Evolutionary conservation across 352 stramenopile species (phyloP).

Genomic region (Pythium volutum): DNA sequence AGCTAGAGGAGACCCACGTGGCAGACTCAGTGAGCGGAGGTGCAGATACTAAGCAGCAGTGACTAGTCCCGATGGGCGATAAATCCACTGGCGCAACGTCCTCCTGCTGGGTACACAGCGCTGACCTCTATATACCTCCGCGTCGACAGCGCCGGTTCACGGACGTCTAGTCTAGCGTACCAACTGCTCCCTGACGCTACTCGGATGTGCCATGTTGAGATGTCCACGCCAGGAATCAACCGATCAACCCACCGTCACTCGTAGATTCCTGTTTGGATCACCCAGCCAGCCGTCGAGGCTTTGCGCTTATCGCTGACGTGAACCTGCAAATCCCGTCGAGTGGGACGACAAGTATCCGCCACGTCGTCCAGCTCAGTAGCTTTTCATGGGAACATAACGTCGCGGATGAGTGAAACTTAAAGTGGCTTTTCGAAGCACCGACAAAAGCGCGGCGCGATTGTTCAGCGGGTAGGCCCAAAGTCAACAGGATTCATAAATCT

Average conservation of each 20-base stretch:
- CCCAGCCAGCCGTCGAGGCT: not conserved
- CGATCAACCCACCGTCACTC: no score
- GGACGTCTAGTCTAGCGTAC: not conserved
- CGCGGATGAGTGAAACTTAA: no score
- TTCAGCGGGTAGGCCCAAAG: no score
- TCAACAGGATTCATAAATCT: no score
- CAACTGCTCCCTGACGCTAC: not conserved
- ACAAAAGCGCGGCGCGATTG: no score
- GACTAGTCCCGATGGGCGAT: not conserved
- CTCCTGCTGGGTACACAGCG: not conserved
- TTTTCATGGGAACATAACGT: not conserved
- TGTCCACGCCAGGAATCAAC: not conserved
- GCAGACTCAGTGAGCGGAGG: not conserved
- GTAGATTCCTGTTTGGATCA: not conserved
- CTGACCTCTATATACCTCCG: not conserved
- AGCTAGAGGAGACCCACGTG: no score
- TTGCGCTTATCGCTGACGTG: not conserved
- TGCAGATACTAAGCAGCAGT: not conserved
- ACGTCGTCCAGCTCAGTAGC: not conserved
- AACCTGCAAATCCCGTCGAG: not conserved
- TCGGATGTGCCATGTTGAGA: not conserved
- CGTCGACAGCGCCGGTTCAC: not conserved
- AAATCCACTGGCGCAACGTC: not conserved
- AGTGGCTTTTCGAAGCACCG: no score
- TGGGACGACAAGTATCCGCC: not conserved